Base-by-base conservation (phyloP, 2,329 filamentous ascomycete genomes). In the Aspergillus novoparasiticus region DNA sequence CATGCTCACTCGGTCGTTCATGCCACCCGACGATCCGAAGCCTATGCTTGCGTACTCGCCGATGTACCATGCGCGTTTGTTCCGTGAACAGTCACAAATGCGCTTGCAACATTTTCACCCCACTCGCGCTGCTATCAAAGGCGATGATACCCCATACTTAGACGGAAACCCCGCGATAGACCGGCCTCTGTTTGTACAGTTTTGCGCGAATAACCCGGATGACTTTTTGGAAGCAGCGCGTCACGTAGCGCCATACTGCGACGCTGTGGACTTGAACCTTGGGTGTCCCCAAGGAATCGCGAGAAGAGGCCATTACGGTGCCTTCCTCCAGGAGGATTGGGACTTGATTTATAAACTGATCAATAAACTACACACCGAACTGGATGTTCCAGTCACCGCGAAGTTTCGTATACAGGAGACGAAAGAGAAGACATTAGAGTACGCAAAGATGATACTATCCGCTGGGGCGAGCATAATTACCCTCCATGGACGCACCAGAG, bases 241-340 rank as follows among this genome's bases (percentile, higher is more conserved):
- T 67, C 85, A 89, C 64, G 94, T 93, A 0, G 89, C 91, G 6
- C 92, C 93, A 0, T 91, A 94, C 77, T 98, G 94, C 78, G 95
- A 99, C 76, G 95, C 95, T 9, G 90, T 99, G 4, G 95, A 99
- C 76, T 81, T 99, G 70, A 99, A 99, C 76, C 83, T 99, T 5
- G 95, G 95, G 9, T 99, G 95, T 79, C 95, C 95, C 0, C 95
- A 99, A 75, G 94, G 94, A 1, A 99, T 99, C 69, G 95, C 95
- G 39, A 87, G 88, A 75, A 91, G 91, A 75, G 95, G 95, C 10
- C 89, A 92, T 75, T 99, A 99, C 73, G 95, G 95, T 26, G 90
- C 94, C 0, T 99, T 98, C 73, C 78, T 99, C 69, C 95, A 99
- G 78, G 95, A 99, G 76, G 91, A 98, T 72, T 93, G 93, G 82